These are phyloP conservation scores for Furculomyces boomerangus DNA, from an alignment of 371 early-diverging fungal genomes.

Conservation along the genomic window DNA sequence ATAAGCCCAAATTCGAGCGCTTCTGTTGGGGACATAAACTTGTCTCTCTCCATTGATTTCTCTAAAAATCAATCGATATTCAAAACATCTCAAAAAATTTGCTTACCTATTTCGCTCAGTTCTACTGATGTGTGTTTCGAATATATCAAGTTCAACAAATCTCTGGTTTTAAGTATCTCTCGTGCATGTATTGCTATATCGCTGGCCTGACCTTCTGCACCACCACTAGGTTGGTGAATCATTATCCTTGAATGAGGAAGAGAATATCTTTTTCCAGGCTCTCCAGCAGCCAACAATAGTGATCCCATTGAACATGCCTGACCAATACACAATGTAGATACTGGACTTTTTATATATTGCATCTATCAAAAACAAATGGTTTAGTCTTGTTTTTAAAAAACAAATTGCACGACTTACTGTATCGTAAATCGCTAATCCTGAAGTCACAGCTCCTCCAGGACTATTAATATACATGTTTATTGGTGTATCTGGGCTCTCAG, in stretches of 20 bases:
- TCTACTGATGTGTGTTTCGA: conserved; percentile 69
- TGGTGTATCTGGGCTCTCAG: conserved; percentile 83
- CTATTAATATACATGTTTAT: conserved; percentile 90
- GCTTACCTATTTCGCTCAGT: conserved; percentile 60
- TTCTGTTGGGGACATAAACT: conserved; percentile 85
- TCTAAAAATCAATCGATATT: conserved; percentile 22
- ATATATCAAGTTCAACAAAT: conserved; percentile 72
- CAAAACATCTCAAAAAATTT: not conserved
- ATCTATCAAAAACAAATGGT: conserved; percentile 3
- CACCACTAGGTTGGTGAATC: conserved; percentile 96
- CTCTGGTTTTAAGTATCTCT: conserved; percentile 82
- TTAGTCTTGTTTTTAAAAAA: not conserved
- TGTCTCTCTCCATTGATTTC: conserved; percentile 81
- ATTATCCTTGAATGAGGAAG: conserved; percentile 88
- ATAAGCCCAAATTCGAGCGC: conserved; percentile 85
- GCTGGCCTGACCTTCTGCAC: conserved; percentile 89
- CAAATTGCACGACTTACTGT: conserved; percentile 24
- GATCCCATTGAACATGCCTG: conserved; percentile 98
- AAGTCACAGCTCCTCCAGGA: conserved; percentile 90
- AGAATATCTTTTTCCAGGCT: conserved; percentile 68
- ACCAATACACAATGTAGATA: conserved; percentile 87
- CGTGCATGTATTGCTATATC: conserved; percentile 95
- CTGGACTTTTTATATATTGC: conserved; percentile 81
- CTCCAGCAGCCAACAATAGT: conserved; percentile 75
- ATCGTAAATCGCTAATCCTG: conserved; percentile 89